Base-by-base conservation (phyloP, 768 basidiomycete species). In the Pleurotus giganteus region DNA sequence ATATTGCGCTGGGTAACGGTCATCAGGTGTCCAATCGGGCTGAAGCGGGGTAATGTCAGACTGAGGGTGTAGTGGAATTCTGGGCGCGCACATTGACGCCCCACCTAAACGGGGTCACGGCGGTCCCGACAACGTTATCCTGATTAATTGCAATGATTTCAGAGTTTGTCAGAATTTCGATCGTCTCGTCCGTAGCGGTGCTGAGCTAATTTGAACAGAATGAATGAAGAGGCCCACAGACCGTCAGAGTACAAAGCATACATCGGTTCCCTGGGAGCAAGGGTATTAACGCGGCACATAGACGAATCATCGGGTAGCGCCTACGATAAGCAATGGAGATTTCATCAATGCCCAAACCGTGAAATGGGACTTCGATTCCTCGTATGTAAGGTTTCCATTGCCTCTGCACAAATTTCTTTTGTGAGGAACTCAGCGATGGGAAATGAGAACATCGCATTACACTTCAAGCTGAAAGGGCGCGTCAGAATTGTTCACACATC, bases 331-430 rank as follows among this genome's bases (percentile, higher is more conserved):
- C 65, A 88, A 85, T 23, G 59, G 66, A 64, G 86, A 88, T 61
- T 85, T 86, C 81, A 85, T 80, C 39, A 88, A 66, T 13, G 85
- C 85, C 86, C 86, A 88, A 3, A 84, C 84, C 0, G 84, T 86
- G 65, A 86, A 88, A 61, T 88, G 86, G 1, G 84, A 79, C 66
- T 87, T 86, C 7, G 77, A 65, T 67, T 88, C 86, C 3, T 87
- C 85, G 62, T 71, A 78, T 0, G 81, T 77, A 19, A 88, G 63
- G 27, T 75, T 74, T 9, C 84, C 85, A 60, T 88, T 88, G n/a
- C 86, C 86, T 23, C 83, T 84, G 58, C 19, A 12, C 31, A 4
- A 45, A 42, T 7, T 6, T 7, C 6, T 5, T 11, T 42, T 13
- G 19, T 45, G 24, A 21, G 24, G 9, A 45, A 15, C 2, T 45